Evolutionary conservation across 352 stramenopile genomes (phyloP), one percentile per base, ranked within the genome.

Genomic region (Globisporangium splendens): DNA sequence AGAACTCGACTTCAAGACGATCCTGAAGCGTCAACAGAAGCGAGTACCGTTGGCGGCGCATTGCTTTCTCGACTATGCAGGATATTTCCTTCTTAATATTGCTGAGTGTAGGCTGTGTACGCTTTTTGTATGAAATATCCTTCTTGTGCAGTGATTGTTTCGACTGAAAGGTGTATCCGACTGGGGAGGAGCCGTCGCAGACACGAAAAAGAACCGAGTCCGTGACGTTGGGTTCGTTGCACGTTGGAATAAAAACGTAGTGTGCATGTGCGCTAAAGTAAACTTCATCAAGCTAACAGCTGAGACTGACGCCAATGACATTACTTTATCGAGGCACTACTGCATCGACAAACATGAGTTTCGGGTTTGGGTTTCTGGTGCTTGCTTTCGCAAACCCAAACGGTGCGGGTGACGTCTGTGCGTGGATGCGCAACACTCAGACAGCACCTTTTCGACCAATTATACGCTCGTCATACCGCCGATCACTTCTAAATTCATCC

Each of bases 331-430:
- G 24, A 31, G 5, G 2, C 2, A 31, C 24, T 31, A 31, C 24
- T 2, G 24, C 5, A 31, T 31, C 2, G 42, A 59, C 62, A 65
- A 60, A 71, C 8, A 2, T 3, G 10, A 2, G 38, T 43, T 43
- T 13, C 14, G 63, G 35, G 51, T 70, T 38, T 59, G 49, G 18
- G 24, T 15, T 21, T 14, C 66, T 35, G 69, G 61, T 63, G 14
- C 8, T 39, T 48, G 22, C 46, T 44, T 51, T 63, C 69, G 71
- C 63, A 42, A 63, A 56, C 50, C 56, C 73, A 83, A 83, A 79
- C 33, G 49, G 18, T 12, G 46, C 42, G 49, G 22, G 62, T 86
- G 80, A 90, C 78, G 69, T 66, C 63, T 69, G 63, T 72, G 77
- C 70, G 80, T 90, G 65, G 62, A 68, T 56, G 12, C 41, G 46